These are phyloP conservation scores for Wickerhamiella sergipiensis DNA, from an alignment of 805 yeast genomes.

Conservation along the genomic window DNA sequence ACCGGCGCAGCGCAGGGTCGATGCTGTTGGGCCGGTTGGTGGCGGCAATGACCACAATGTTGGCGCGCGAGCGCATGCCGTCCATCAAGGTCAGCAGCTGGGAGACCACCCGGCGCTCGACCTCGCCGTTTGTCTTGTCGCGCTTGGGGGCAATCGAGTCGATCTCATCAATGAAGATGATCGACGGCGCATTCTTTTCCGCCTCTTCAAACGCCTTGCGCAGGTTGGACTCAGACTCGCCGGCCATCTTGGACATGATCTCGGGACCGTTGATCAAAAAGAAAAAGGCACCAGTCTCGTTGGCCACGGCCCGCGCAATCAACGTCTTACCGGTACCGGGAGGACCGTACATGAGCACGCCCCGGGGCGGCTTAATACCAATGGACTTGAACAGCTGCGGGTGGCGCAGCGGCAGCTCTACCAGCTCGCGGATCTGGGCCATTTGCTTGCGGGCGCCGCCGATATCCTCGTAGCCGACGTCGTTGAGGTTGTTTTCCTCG, in stretches of 20 bases:
- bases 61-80: slow-evolving; percentile 99
- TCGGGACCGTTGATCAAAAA: slow-evolving; percentile 97
- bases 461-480: slow-evolving; percentile 96
- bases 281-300: slow-evolving; percentile 98
- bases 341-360: slow-evolving; percentile 88
- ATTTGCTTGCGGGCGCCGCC: slow-evolving; percentile 99
- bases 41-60: slow-evolving; percentile 96
- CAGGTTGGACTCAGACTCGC: slow-evolving; percentile 93
- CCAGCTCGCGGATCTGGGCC: slow-evolving; percentile 98
- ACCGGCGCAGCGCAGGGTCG: slow-evolving; percentile 75
- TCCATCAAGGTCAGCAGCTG: slow-evolving; percentile 97
- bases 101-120: slow-evolving; percentile 97
- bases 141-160: slow-evolving; percentile 99
- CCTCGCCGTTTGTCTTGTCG: slow-evolving; percentile 99
- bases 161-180: slow-evolving; percentile 95
- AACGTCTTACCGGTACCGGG: slow-evolving; percentile 99
- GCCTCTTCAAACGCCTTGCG: slow-evolving; percentile 99
- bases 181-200: slow-evolving; percentile 95
- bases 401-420: slow-evolving; percentile 94
- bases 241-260: slow-evolving; percentile 99
- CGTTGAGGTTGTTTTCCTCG: slow-evolving; percentile 91
- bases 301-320: slow-evolving; percentile 99
- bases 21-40: slow-evolving; percentile 79
- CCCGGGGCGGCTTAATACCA: slow-evolving; percentile 98
- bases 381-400: slow-evolving; percentile 95